These are phyloP conservation scores for Monilinia fructicola DNA, from an alignment of 2,329 filamentous ascomycete genomes.

Conservation along the genomic window DNA sequence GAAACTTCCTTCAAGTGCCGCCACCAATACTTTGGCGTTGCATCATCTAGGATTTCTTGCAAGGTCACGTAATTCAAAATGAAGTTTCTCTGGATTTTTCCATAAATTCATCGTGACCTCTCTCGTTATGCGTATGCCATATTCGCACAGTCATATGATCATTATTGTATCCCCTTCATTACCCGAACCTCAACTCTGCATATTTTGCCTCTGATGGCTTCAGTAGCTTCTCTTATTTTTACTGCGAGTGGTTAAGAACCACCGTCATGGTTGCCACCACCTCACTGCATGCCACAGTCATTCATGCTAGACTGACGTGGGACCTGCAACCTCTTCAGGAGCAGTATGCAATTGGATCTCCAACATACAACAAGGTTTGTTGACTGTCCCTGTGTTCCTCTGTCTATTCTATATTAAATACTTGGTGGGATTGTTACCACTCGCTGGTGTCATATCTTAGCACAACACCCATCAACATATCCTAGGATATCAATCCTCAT, in stretches of 20 bases:
- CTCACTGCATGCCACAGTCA: conserved; percentile 1
- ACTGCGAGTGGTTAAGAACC: not conserved
- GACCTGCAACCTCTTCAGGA: not conserved
- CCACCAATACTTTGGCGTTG: not conserved
- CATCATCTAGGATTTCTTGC: not conserved
- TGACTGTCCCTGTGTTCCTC: not conserved
- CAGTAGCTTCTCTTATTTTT: not conserved
- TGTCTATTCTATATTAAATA: not conserved
- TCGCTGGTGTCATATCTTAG: not conserved
- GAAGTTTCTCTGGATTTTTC: not conserved
- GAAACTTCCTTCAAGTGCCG: not conserved
- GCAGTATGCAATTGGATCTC: not conserved
- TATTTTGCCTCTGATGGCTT: not conserved
- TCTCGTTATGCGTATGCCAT: not conserved
- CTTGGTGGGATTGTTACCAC: not conserved
- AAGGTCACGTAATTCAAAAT: not conserved
- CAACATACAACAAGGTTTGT: not conserved
- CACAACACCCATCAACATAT: not conserved
- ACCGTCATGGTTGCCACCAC: not conserved
- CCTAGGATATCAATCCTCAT: conserved; percentile 10
- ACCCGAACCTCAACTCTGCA: not conserved
- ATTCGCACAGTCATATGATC: conserved; percentile 7
- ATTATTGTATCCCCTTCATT: not conserved
- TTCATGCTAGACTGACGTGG: not conserved
- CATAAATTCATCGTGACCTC: not conserved